Evolutionary conservation across 768 basidiomycete species (phyloP), one percentile per base, ranked within the genome.

Genomic region (Leccinum olivaceopallidum): DNA sequence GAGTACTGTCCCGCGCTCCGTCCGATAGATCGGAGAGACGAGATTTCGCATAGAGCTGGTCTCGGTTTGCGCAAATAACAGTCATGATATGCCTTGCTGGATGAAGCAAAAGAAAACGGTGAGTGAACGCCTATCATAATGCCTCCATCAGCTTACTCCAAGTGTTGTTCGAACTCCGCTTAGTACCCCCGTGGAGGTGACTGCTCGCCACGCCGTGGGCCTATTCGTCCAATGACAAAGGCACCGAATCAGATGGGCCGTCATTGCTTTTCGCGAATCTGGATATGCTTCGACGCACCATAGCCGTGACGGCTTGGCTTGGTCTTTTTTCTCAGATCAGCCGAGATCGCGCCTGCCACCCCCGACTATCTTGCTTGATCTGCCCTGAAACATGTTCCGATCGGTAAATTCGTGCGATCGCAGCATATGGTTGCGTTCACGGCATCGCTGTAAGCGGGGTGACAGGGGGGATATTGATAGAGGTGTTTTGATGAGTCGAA

Each of bases 391-490:
- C n/a, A 20, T 52, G 26, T 36, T 7, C 63, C 60, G 12, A 61
- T 59, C 6, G 60, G 63, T 28, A 69, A 42, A 13, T 58, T 60
- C 5, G 52, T 26, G n/a, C 56, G 64, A 48, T 69, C 65, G 10
- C 60, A 65, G 5, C 59, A 56, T 16, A 59, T 3, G 2, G 54
- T 24, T 10, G 47, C 20, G 16, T 48, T 55, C 12, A 60, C 22
- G n/a, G 58, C 54, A n/a, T 61, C 51, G 12, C 55, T 36, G 34
- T 49, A 49, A 14, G 48, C 48, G 22, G 12, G 47, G 20, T 22
- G 44, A 34, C 32, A 34, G 32, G 32, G 32, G 44, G 44, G 44
- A 20, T 44, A 14, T 64, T 63, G 24, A 18, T 52, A 39, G 37
- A 39, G 7, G n/a, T 44, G 51, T 13, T 2, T 57, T 32, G 32